These are phyloP conservation scores for Pseudomonodictys pantanalensis DNA, from an alignment of 495 filamentous ascomycete genomes.

Conservation along the genomic window DNA sequence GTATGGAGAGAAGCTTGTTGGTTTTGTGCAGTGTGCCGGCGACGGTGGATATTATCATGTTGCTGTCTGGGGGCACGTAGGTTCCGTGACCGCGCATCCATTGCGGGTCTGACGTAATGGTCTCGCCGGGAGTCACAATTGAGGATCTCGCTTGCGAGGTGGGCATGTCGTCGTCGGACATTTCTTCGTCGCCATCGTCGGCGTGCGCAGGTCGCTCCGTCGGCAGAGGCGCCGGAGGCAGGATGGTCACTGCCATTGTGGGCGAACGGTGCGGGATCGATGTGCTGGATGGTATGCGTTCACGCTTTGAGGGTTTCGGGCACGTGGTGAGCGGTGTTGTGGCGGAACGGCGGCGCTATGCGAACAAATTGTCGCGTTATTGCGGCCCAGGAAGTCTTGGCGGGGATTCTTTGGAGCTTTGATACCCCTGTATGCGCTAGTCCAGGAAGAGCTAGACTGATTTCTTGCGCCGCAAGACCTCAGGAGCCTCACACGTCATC, in stretches of 20 bases:
- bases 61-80: slow-evolving; percentile 57
- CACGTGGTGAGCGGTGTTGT: not conserved
- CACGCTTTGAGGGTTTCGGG: not conserved
- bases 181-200: slow-evolving; percentile 61
- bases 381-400: not conserved
- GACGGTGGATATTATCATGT: slow-evolving; percentile 77
- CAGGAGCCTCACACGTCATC: not conserved
- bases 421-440: not conserved
- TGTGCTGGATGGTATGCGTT: not conserved
- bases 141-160: slow-evolving; percentile 47
- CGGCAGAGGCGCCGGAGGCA: slow-evolving; percentile 53
- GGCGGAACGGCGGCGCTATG: not conserved
- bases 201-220: slow-evolving; percentile 38
- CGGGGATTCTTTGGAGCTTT: not conserved
- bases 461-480: not conserved
- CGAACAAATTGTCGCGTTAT: not conserved
- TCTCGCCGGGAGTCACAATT: slow-evolving; percentile 86
- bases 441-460: not conserved
- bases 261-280: not conserved
- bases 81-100: slow-evolving; percentile 92
- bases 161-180: slow-evolving; percentile 40
- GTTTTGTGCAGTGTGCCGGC: slow-evolving; percentile 84
- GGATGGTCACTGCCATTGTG: slow-evolving; percentile 77
- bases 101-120: slow-evolving; percentile 85
- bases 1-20: slow-evolving; percentile 92